Evolutionary conservation across 164 flowering plant species (phyloP), one percentile per base, ranked within the genome.

Genomic region (Umbilicus rupestris): DNA sequence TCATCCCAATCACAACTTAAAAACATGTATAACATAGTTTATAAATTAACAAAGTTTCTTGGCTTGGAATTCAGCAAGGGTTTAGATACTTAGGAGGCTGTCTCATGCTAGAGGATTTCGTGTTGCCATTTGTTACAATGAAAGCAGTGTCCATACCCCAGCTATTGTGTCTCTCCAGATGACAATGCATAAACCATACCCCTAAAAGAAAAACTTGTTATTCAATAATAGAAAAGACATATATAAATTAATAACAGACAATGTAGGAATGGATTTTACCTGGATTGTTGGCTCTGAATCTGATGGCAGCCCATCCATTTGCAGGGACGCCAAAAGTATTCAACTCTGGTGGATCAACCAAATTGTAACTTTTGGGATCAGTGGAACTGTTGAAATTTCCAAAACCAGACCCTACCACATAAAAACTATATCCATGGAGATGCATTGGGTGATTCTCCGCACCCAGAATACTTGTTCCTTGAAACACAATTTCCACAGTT

Each of bases 171-270:
- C 73, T 28, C 19, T 70, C 77, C 65, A 70, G 50, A 58, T 74
- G 77, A 64, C 77, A 74, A 20, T 74, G 77, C 68, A 31, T 19
- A 19, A 67, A 71, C 77, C 77, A 74, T 17, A 71, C 74, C 5
- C 77, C 77, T 74, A 28, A 50, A 50, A 35, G n/a, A n/a, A n/a
- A n/a, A n/a, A n/a, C n/a, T n/a, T n/a, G n/a, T n/a, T n/a, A n/a
- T n/a, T n/a, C n/a, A n/a, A n/a, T n/a, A n/a, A n/a, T n/a, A n/a
- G n/a, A n/a, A n/a, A n/a, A n/a, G n/a, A n/a, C n/a, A n/a, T n/a
- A n/a, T 35, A 35, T 35, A 35, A 3, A 35, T 35, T 35, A 35
- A 7, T 31, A 44, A 29, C 5, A 45, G 7, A 59, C 15, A 29
- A 39, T 16, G 16, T 16, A 60, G 24, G 12, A 26, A 60, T n/a